A percentile compares a stretch with the other conserved stretches of the same genome.
Evolutionary conservation across 345 rosid species (phyloP).

Genomic region (Salix exigua): DNA sequence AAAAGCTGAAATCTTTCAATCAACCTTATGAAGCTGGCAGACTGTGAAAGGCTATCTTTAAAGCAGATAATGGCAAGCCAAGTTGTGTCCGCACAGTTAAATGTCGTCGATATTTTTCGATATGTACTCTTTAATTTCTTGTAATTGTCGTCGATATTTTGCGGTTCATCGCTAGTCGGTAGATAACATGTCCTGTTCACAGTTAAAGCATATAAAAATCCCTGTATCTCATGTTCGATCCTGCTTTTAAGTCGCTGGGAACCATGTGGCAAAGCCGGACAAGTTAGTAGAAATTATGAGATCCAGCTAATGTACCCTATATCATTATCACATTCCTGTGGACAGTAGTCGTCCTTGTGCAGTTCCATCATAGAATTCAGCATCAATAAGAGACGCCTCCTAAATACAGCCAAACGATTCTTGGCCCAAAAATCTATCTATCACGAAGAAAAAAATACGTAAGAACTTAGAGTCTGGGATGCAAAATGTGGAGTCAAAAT

Average conservation of each 20-base stretch:
- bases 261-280: constrained; percentile 10
- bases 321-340: constrained; percentile 15
- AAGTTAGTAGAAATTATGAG: constrained; percentile 20
- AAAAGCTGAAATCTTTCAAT: background rate
- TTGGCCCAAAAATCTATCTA: constrained; percentile 33
- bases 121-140: background rate
- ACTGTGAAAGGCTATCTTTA: background rate
- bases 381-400: constrained; percentile 15
- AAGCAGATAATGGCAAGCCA: background rate
- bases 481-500: constrained; percentile 17
- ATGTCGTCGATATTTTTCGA: background rate
- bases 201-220: background rate
- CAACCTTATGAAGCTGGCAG: background rate
- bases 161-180: background rate
- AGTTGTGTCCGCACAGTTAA: background rate
- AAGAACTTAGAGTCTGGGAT: background rate
- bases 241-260: background rate
- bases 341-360: constrained; percentile 18
- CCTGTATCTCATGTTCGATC: background rate
- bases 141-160: background rate
- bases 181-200: background rate
- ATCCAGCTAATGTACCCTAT: constrained; percentile 35
- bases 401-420: constrained; percentile 20
- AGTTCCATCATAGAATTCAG: constrained; percentile 27
- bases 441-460: constrained; percentile 12